Conservation (phyloP, 768 basidiomycete species). For the Boletus fagicola region DNA sequence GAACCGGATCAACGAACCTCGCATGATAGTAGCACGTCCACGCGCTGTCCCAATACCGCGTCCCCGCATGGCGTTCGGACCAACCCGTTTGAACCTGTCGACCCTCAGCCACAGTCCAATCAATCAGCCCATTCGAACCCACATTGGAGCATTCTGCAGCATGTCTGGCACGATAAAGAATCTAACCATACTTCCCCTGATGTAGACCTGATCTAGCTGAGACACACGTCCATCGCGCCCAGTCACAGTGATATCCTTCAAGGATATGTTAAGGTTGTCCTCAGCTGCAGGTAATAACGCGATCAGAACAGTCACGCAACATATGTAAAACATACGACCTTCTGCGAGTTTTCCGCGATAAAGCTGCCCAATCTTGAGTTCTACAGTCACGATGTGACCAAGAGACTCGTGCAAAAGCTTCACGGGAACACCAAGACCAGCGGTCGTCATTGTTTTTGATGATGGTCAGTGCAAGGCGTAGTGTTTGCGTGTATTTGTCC, state of each 20-base stretch:
- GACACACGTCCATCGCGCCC: conserved; percentile 98
- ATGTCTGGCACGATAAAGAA: conserved; percentile 99
- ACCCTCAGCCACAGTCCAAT: conserved; percentile 9
- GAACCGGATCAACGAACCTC: conserved; percentile 58
- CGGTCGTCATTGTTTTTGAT: conserved; percentile 39
- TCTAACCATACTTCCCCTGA: conserved; percentile 95
- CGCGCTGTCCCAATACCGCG: conserved; percentile 98
- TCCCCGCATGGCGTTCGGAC: conserved; percentile 97
- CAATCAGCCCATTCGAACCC: conserved; percentile 33
- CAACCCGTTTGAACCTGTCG: conserved; percentile 95
- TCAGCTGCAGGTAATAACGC: conserved; percentile 63
- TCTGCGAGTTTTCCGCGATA: conserved; percentile 97
- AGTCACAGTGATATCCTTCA: conserved; percentile 96
- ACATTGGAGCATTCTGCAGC: conserved; percentile 99
- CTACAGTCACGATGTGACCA: conserved; percentile 96
- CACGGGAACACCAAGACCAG: conserved; percentile 87
- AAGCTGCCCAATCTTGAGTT: conserved; percentile 95
- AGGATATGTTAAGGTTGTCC: conserved; percentile 95
- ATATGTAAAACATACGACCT: conserved; percentile 44
- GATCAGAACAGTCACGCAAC: conserved; percentile 19
- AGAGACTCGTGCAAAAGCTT: conserved; percentile 96
- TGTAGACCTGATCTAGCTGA: conserved; percentile 98
- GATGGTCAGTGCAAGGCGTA: conserved; percentile 7
- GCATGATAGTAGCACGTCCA: conserved; percentile 97
- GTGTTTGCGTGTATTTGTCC: conserved; percentile 24